Evolutionary conservation across 805 yeast genomes (phyloP), one percentile per base, ranked within the genome.

Genomic region (Candida khao-thaluensis): DNA sequence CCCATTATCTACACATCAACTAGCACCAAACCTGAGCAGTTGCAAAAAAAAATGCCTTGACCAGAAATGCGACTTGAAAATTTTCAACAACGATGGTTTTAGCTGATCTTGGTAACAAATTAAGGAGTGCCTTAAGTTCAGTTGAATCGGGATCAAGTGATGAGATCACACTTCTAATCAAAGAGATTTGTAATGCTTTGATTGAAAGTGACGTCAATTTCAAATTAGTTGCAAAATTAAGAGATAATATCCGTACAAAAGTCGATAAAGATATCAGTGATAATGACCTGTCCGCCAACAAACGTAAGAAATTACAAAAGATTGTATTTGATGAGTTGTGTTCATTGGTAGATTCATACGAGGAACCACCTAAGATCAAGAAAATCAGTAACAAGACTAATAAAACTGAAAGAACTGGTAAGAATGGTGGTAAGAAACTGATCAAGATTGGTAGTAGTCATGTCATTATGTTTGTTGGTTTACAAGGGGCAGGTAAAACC

Each of bases 401-500:
- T 37, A 35, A 35, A 18, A 43, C 44, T 14, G 51, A 41, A 15
- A 40, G 30, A n/a, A 28, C 23, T 15, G 29, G 24, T 17, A 48
- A 45, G 26, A 44, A 43, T 28, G 23, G 34, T 3, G 30, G 24
- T n/a, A 38, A 38, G 20, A 30, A 30, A 24, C 30, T 24, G 23
- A 12, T 36, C 5, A 37, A 37, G 15, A 17, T 28, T 12, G 33
- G 40, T 20, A 21, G 29, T 23, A 53, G 66, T 23, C 70, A 84
- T 56, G 85, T 91, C 22, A 84, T 93, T 48, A 93, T 93, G 99
- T 85, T 93, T 74, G 99, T 93, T 43, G 99, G 99, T 58, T 71
- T 93, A 44, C 99, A 93, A 63, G 99, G 99, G 69, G 93, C 98
- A 9, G 99, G 99, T 75, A 93, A 93, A 61, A 93, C 99, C 22